Evolutionary conservation across 2,329 filamentous ascomycete species (phyloP), one percentile per base, ranked within the genome.

Genomic region (Cryphonectria nitschkei): DNA sequence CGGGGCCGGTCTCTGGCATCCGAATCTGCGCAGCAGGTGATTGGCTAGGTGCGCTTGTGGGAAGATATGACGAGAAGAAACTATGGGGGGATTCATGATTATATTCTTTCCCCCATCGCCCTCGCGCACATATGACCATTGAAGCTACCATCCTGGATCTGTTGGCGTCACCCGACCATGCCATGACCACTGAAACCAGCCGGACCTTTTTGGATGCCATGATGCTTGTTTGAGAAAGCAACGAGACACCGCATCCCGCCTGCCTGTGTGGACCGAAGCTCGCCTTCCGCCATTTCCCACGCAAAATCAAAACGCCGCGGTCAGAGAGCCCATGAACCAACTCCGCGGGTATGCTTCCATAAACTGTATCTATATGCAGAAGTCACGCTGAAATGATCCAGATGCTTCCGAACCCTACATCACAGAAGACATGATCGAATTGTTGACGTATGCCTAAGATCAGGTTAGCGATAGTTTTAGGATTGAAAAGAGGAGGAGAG

Each of bases 361-460:
- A 67, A 64, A 65, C 67, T 64, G 46, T 60, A 68, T 72, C 70
- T 70, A 66, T 69, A 65, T 72, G 46, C 68, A 66, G 67, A 43
- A 52, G 58, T 50, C 62, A 67, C 58, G 58, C 69, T 56, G 50
- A 71, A 14, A 61, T 67, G 58, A 52, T 68, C 63, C 67, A 60
- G 37, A 69, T 37, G 34, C 67, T 41, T 64, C 46, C 43, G n/a
- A 16, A 32, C 69, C 76, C 77, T 86, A 92, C 88, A 94, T 91
- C 85, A 94, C 87, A 75, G 88, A 89, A 72, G 90, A 92, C 85
- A 93, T 91, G 78, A 97, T 88, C 71, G 93, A 94, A 80, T 88
- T 95, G 78, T 93, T 91, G 65, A 93, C 93, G 80, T 97, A 97
- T 5, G 94, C 92, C 92, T 93, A 72, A 29, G 52, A 73, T 81